Evolutionary conservation across 2,329 filamentous ascomycete genomes (phyloP).

Genomic region (Metarhizium sp.): DNA sequence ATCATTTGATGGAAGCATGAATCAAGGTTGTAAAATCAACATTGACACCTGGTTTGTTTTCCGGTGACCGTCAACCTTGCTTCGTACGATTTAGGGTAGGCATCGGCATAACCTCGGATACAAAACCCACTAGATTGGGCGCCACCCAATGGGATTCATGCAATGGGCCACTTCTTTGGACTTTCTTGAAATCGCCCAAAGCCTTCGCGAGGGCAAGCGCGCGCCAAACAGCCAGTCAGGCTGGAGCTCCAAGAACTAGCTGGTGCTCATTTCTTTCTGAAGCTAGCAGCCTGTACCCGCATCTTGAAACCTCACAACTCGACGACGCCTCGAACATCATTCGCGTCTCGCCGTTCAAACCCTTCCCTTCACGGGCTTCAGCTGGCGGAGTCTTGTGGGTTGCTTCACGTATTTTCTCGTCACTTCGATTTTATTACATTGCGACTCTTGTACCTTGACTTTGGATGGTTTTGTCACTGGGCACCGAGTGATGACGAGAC

Average conservation of each 20-base stretch:
- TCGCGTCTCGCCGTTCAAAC: neutral
- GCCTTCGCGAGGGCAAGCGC: neutral
- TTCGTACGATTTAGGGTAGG: too few species aligned
- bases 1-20: too few species aligned
- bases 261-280: neutral
- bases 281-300: neutral
- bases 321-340: neutral
- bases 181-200: too few species aligned
- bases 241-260: neutral
- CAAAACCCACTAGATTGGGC: neutral
- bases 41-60: too few species aligned
- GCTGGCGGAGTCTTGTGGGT: neutral
- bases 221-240: neutral
- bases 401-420: neutral
- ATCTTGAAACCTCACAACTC: neutral
- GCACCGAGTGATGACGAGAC: constrained; percentile 8
- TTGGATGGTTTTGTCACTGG: constrained; percentile 2
- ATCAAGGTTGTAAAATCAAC: too few species aligned
- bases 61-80: neutral
- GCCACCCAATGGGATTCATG: neutral
- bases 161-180: too few species aligned
- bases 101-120: neutral
- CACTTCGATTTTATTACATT: neutral
- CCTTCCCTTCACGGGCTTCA: neutral
- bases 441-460: neutral